phyloP scores from a whole-genome alignment of 2,329 filamentous ascomycete species.

The Alternaria arborescens region DNA sequence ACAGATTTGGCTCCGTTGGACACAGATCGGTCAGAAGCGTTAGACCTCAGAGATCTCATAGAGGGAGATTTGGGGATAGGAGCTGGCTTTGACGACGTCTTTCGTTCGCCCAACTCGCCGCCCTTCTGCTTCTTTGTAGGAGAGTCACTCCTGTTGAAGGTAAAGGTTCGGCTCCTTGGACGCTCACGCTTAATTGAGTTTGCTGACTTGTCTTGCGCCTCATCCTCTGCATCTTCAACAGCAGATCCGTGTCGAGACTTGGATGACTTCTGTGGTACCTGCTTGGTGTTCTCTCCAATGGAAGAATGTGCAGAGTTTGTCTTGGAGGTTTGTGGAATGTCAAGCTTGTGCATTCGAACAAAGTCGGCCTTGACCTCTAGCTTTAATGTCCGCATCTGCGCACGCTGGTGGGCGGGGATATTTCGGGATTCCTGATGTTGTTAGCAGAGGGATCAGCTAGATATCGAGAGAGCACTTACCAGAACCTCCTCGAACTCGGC shows the following conservation, averaged over 20 bases:
- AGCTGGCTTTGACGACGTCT: conserved; percentile 72
- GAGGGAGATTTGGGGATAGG: conserved; percentile 72
- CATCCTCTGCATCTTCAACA: conserved; percentile 27
- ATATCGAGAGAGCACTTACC: conserved; percentile 55
- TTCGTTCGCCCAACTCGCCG: conserved; percentile 60
- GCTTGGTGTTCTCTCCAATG: conserved; percentile 53
- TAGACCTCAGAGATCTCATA: conserved; percentile 63
- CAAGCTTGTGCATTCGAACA: conserved; percentile 84
- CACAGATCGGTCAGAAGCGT: conserved; percentile 65
- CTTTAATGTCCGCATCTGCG: conserved; percentile 91
- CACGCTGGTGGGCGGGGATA: conserved; percentile 90
- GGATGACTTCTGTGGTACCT: conserved; percentile 53
- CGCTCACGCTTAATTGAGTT: conserved; percentile 55
- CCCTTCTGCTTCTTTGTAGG: conserved; percentile 77
- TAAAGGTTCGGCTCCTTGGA: conserved; percentile 79
- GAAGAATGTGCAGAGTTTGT: conserved; percentile 55
- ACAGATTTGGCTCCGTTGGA: conserved; percentile 77
- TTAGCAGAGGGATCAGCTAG: conserved; percentile 45
- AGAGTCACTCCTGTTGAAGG: conserved; percentile 75
- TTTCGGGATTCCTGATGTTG: conserved; percentile 78
- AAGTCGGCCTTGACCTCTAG: conserved; percentile 95
- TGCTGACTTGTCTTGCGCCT: conserved; percentile 25
- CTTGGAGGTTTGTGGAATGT: conserved; percentile 59
- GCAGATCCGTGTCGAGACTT: conserved; percentile 43
- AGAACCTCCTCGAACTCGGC: conserved; percentile 69